Percentiles rank a stretch among this genome's conserved stretches.
Conservation (phyloP, 495 filamentous ascomycete genomes). For the Neurospora sp. region DNA sequence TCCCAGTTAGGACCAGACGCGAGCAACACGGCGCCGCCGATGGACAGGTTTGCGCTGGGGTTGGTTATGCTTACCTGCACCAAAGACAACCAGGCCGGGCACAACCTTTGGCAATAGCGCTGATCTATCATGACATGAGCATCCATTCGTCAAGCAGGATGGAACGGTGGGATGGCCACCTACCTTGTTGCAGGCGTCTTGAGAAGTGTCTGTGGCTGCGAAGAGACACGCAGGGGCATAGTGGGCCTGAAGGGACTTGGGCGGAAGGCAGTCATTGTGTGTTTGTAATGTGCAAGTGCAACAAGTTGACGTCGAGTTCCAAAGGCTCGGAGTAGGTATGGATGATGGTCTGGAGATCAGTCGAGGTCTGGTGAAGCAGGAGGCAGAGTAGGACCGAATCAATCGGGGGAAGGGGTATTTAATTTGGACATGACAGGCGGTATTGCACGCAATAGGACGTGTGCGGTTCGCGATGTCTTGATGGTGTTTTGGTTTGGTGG, state of each 20-base stretch:
- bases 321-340: neutral
- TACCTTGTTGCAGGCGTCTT: neutral
- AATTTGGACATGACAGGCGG: neutral
- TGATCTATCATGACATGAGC: neutral
- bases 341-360: neutral
- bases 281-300: neutral
- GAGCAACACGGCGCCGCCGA: neutral
- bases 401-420: neutral
- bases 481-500: neutral
- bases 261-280: neutral
- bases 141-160: neutral
- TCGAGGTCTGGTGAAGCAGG: neutral
- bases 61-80: conserved; percentile 15
- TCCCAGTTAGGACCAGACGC: neutral
- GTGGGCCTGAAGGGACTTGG: neutral
- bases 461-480: neutral
- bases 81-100: conserved; percentile 18
- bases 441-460: neutral
- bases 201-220: neutral
- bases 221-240: neutral
- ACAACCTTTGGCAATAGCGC: neutral
- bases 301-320: neutral
- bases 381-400: neutral
- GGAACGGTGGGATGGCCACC: neutral
- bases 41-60: neutral